Evolutionary conservation across 345 rosid species (phyloP), one percentile per base, ranked within the genome.

Genomic region (Euclidium syriacum): DNA sequence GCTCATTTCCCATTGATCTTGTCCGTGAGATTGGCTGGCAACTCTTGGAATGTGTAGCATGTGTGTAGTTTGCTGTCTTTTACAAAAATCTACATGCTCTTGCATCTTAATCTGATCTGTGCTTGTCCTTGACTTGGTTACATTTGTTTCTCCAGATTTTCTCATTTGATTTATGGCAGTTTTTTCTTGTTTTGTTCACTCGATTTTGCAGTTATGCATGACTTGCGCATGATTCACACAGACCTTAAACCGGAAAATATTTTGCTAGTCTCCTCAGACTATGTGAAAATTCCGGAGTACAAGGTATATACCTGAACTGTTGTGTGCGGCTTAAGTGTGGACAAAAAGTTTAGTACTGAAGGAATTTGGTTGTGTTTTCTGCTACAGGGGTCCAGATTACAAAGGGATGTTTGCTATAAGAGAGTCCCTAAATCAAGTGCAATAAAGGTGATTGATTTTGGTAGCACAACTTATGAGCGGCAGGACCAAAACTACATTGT

Each of bases 11-110:
- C 84, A 84, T 88, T 88, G 96, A 86, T 75, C 94, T 80, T 72
- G 92, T 90, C 79, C 92, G 97, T 71, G 97, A 90, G 95, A 90
- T 90, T 87, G 95, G 95, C 73, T 78, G 95, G 85, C 97, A 90
- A 87, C 97, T 90, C 77, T 87, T 90, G 95, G 92, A 90, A 77
- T 90, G 95, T 87, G 73, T 90, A 83, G 91, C 97, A 90, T 90
- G 97, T 89, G 96, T 90, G 95, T 86, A 86, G 85, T 77, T 75
- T 78, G 86, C 85, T 77, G 70, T 80, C 64, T 72, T 77, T 73
- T 68, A n/a, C n/a, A n/a, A n/a, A 53, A 48, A 29, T 74, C 27
- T 33, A 18, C 71, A 19, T 44, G 65, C 33, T 2, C 18, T 43
- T 58, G 72, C 66, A 52, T 72, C 43, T 52, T 29, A 26, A 58